Evolutionary conservation across 257 asterid species (phyloP), one percentile per base, ranked within the genome.

Genomic region (Pogostemon cablin): DNA sequence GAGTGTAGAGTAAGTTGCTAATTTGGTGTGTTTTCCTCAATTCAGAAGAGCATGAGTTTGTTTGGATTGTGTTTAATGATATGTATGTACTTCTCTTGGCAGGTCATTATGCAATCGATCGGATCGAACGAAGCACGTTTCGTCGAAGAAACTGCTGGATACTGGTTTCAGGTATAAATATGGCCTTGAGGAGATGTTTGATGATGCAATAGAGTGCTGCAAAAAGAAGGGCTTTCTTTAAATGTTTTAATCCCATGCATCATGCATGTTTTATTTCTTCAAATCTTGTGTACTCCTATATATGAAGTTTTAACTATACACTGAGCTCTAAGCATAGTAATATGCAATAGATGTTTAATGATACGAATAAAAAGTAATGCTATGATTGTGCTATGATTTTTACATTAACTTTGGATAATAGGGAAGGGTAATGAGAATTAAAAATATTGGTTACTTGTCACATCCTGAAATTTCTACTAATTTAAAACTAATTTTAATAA

Each of bases 161-260:
- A 25, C 68, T 44, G 88, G 90, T 4, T 87, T 84, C 75, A 63
- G 49, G 52, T 87, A 41, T 62, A 73, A 71, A 25, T 73, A 82
- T 46, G 85, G 87, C 5, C 57, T 84, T 1, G 83, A 72, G 77
- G 86, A 79, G 40, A 87, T 84, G 82, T 84, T 55, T 32, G 92
- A 86, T 79, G 90, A 59, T 3, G 86, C 89, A 3, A 77, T 86
- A 71, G 66, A 54, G 42, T 75, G 85, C n/a, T 86, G 88, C 84
- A 82, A 75, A 44, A 10, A 65, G 6, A 81, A 57, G 67, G 87
- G 85, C 7, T 5, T 78, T 46, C 80, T 84, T 53, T 85, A 68
- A 65, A 17, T 9, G 6, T 37, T 4, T 52, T 37, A 7, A 5
- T 39, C 10, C 10, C 0, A n/a, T 20, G 25, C 25, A 20, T 20